Base-by-base conservation (phyloP, 106 monocot genomes). In the Allium cepa region DNA sequence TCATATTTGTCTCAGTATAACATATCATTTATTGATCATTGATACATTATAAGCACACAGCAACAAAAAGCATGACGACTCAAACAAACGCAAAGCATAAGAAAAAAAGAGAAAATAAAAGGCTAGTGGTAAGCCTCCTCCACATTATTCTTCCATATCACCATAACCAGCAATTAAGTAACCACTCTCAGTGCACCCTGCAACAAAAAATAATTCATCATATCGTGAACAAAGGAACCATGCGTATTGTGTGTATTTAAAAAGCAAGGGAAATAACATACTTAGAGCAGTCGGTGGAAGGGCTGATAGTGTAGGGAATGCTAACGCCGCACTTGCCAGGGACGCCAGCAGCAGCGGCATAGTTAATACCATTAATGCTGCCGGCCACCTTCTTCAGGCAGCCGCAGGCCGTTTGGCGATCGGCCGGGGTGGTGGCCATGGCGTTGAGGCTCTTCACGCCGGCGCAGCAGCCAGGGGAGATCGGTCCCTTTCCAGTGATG, bases 281-380 rank as follows among this genome's bases (percentile, higher is more conserved):
- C 82, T 61, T 77, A 47, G 73, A 50, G 73, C 82, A 82, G 53
- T 82, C 76, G 16, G 59, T 71, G 53, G 69, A 53, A 0, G 70
- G 16, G 69, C 73, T 77, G 50, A 82, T 73, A 50, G 70, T 3
- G 13, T 66, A 77, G 13, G 69, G 73, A 26, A 82, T 26, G 46
- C 46, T 59, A 17, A 73, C 68, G 11, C 82, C 77, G 17, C 82
- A 77, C 63, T 47, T 64, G 16, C 52, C 49, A 8, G 77, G 77
- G 12, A 77, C 48, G 0, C 70, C 73, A 26, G 77, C 69, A 27
- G 63, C 59, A 47, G 56, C 49, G 1, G 12, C 50, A 7, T 59
- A 56, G 12, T 74, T 78, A 50, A 81, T 15, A 0, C 81, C 76
- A 26, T 15, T 2, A 16, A 71, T 26, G 0, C 16, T 10, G 12